Base-by-base conservation (phyloP, 352 stramenopile genomes). In the Phytophthora agathidicida region DNA sequence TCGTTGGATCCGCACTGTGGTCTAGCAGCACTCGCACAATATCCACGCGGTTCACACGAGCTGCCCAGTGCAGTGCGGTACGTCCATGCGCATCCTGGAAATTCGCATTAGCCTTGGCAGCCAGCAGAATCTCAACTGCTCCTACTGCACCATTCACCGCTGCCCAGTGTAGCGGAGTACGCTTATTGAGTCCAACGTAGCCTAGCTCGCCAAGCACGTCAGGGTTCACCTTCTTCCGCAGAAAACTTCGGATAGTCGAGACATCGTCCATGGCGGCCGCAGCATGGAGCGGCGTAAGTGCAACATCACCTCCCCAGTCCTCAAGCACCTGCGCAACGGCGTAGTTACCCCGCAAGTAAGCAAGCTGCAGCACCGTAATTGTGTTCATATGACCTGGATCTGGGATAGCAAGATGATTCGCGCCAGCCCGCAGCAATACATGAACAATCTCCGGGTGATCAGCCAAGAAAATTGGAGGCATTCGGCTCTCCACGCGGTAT, bases 361-460 rank as follows among this genome's bases (percentile, higher is more conserved):
- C 86, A 7, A 92, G 66, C 50, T 94, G 83, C 3, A 94, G 65
- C 27, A 91, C 86, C 2, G 86, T 92, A 41, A 94, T 83, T n/a
- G 83, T 93, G 47, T 94, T 94, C 73, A 89, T 88, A 37, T 91
- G 84, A 7, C 86, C 86, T 10, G 86, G 80, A 52, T 93, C 83
- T 0, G 86, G 86, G 35, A 94, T 90, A 11, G 83, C 83, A 5
- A 94, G 69, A 44, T 90, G 81, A 48, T 94, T 93, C 1, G 83
- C 86, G 6, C 86, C 75, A 19, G 79, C 71, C 6, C 70, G 62
- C 3, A 94, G 67, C 42, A 93, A 36, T 10, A 86, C 80, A 27
- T 87, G 80, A 13, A 87, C 79, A 36, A 94, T 92, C 32, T 93
- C 83, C 0, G 86, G 86, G 27, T 93, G 83, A 24, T 94, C 86